phyloP scores from a whole-genome alignment of 1,139 yeast genomes.

The Hemisphaericaspora subhashii region DNA sequence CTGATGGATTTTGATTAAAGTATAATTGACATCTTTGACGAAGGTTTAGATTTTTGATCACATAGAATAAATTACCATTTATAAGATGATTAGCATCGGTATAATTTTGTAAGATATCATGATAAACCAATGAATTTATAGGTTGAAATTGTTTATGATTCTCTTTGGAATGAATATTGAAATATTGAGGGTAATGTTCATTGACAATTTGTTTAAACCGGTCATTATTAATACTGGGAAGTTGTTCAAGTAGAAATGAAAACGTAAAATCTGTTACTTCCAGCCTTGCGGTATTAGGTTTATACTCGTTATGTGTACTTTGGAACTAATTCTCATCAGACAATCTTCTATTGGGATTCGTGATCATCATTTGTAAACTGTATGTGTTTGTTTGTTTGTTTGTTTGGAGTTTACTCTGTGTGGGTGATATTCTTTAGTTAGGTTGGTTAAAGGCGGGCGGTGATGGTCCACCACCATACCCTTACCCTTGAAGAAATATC shows the following conservation, averaged over 20 bases:
- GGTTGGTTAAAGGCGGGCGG: no score
- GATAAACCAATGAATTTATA: slow-evolving; percentile 7
- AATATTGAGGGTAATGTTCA: slow-evolving; percentile 6
- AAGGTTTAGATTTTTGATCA: slow-evolving; percentile 8
- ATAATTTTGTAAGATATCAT: slow-evolving; percentile 1
- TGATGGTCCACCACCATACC: no score
- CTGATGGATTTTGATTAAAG: slow-evolving; percentile 10
- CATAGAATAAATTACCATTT: slow-evolving; percentile 9
- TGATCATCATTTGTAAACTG: no score
- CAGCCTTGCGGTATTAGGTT: no score
- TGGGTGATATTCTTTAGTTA: no score
- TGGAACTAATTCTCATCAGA: no score
- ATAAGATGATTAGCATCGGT: slow-evolving; percentile 1
- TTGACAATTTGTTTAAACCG: slow-evolving; percentile 6
- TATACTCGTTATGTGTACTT: no score
- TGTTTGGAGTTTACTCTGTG: no score
- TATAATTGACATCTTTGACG: slow-evolving; percentile 16
- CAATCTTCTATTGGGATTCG: no score
- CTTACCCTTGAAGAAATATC: no score
- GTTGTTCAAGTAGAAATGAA: not conserved
- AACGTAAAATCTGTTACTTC: not conserved
- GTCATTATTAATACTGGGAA: not conserved
- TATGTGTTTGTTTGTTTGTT: no score
- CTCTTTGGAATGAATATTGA: not conserved
- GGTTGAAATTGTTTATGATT: not conserved